phyloP scores from a whole-genome alignment of 2,329 filamentous ascomycete species.

The Neocucurbitaria cava region DNA sequence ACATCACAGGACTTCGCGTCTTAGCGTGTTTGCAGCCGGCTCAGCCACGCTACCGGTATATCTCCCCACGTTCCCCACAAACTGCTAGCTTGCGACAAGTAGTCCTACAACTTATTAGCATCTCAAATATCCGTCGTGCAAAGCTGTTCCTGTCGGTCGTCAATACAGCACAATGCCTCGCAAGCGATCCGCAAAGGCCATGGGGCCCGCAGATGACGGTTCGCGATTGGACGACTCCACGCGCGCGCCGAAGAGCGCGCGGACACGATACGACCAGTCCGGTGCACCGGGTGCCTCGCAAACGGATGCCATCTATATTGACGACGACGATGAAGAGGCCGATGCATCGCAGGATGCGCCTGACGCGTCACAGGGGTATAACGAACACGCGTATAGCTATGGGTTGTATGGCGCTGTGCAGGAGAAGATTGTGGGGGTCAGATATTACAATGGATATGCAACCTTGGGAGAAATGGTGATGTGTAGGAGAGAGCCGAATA shows the following conservation, averaged over 20 bases:
- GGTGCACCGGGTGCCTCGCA: slow-evolving; percentile 33
- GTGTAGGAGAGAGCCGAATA: slow-evolving; percentile 67
- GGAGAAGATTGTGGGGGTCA: slow-evolving; percentile 66
- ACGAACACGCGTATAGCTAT: slow-evolving; percentile 32
- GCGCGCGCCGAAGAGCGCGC: slow-evolving; percentile 37
- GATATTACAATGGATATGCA: slow-evolving; percentile 48
- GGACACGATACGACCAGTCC: slow-evolving; percentile 20
- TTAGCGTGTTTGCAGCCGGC: slow-evolving; percentile 17
- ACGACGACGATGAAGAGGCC: slow-evolving; percentile 38
- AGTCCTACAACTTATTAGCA: slow-evolving; percentile 2
- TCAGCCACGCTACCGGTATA: slow-evolving; percentile 5
- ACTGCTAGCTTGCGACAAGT: not conserved
- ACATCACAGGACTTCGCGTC: slow-evolving; percentile 28
- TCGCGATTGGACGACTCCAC: slow-evolving; percentile 21
- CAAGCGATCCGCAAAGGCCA: slow-evolving; percentile 10
- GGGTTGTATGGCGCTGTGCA: slow-evolving; percentile 48
- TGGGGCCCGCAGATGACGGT: slow-evolving; percentile 15
- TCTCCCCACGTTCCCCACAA: not conserved
- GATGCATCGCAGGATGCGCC: slow-evolving; percentile 39
- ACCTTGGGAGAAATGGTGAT: slow-evolving; percentile 45
- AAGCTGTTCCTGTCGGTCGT: not conserved
- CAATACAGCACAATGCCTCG: slow-evolving; percentile 6
- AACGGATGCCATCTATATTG: slow-evolving; percentile 31
- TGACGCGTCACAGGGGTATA: slow-evolving; percentile 34
- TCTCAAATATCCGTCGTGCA: not conserved